Evolutionary conservation across 164 flowering plant genomes (phyloP), one percentile per base, ranked within the genome.

Genomic region (Aristolochia contorta): DNA sequence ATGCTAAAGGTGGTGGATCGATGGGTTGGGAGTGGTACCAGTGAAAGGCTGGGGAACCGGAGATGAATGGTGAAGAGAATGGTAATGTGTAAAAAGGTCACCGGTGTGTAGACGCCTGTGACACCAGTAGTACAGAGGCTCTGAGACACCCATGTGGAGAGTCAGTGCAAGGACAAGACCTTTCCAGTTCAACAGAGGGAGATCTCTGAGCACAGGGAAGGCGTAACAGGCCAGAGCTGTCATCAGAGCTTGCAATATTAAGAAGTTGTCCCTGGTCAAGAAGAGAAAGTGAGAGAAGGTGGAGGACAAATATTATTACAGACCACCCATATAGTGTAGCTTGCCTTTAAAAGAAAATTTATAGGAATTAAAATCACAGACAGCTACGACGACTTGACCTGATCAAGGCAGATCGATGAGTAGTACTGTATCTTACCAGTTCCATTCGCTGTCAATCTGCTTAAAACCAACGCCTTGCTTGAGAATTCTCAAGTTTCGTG

Each of bases 401-500:
- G n/a, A n/a, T n/a, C n/a, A n/a, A n/a, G n/a, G n/a, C n/a, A n/a
- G n/a, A n/a, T n/a, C n/a, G n/a, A n/a, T n/a, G n/a, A n/a, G n/a
- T n/a, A n/a, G n/a, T n/a, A n/a, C n/a, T n/a, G n/a, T n/a, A n/a
- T n/a, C 30, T 53, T 84, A 87, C 97, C 97, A 91, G 62, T 91
- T 65, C 95, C 96, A 87, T 75, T 91, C 91, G 22, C 46, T 67
- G 57, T 87, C 96, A 19, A 91, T 83, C 70, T 91, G 96, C 59
- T 84, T 75, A 70, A 75, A 91, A 67, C 80, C 93, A 12, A 72
- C 66, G 0, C 93, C 89, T 21, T 71, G 63, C 60, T 77, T 75
- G 32, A 68, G 56, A 52, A 91, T 67, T n/a, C 80, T 63, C 15
- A 77, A 82, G 43, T 61, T 74, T 24, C 82, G 71, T 16, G 78